These are phyloP conservation scores for Melampsora americana DNA, from an alignment of 1,284 basidiomycete species.

Conservation along the genomic window DNA sequence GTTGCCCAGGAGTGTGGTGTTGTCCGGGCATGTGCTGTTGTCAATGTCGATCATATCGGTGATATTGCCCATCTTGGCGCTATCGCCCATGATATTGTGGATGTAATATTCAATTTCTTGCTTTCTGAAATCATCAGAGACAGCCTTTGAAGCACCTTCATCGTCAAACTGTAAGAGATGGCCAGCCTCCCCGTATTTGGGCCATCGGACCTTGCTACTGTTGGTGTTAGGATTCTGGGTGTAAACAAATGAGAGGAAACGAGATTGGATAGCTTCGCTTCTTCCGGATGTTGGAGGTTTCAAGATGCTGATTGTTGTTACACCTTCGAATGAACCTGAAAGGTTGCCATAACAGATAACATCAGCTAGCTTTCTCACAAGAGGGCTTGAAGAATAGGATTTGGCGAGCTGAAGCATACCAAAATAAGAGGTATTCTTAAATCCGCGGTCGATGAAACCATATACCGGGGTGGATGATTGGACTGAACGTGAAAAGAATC, in stretches of 20 bases:
- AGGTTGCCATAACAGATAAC: neutral
- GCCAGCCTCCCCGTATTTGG: neutral
- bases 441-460: neutral
- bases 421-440: neutral
- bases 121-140: too few relatives aligned
- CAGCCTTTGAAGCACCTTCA: too few relatives aligned
- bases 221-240: neutral
- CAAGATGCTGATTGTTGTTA: neutral
- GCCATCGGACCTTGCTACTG: neutral
- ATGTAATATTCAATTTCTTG: too few relatives aligned
- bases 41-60: too few relatives aligned
- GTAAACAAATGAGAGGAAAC: neutral
- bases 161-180: too few relatives aligned
- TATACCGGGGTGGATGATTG: neutral
- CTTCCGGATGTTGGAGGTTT: neutral
- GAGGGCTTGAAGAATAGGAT: too few relatives aligned
- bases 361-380: too few relatives aligned
- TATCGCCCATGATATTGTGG: too few relatives aligned
- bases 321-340: constrained; percentile 8
- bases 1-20: too few relatives aligned
- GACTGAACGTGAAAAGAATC: neutral
- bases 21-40: too few relatives aligned
- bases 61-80: too few relatives aligned
- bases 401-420: neutral
- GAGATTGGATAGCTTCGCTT: neutral